Evolutionary conservation across 2,329 filamentous ascomycete genomes (phyloP).

Genomic region (Diplodia sapinea): DNA sequence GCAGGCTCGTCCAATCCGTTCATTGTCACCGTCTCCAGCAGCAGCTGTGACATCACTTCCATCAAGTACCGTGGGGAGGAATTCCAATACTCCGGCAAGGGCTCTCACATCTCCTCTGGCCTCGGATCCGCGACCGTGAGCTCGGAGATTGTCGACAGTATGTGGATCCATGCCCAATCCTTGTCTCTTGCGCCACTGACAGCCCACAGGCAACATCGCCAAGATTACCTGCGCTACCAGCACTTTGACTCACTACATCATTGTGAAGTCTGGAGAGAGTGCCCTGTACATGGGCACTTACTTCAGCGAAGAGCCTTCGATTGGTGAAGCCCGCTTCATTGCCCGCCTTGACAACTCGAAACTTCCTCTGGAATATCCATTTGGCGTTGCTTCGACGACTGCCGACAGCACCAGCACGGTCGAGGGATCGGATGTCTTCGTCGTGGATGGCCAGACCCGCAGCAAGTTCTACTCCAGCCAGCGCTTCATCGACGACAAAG

Average conservation of each 20-base stretch:
- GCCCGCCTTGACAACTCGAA: slow-evolving; percentile 60
- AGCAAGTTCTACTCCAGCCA: slow-evolving; percentile 74
- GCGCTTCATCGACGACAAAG: slow-evolving; percentile 71
- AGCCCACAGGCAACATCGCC: slow-evolving; percentile 53
- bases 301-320: slow-evolving; percentile 55
- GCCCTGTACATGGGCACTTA: slow-evolving; percentile 63
- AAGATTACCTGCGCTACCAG: slow-evolving; percentile 66
- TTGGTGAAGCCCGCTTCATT: slow-evolving; percentile 67
- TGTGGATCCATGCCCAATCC: slow-evolving; percentile 16
- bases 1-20: slow-evolving; percentile 43
- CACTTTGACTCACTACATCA: slow-evolving; percentile 68
- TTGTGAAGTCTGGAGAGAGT: slow-evolving; percentile 64
- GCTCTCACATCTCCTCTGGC: slow-evolving; percentile 65
- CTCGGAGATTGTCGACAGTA: slow-evolving; percentile 44
- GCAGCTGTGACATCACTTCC: slow-evolving; percentile 68
- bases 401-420: slow-evolving; percentile 56
- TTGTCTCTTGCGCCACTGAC: neutral
- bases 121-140: slow-evolving; percentile 64
- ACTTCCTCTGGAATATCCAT: slow-evolving; percentile 47
- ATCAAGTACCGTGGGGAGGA: slow-evolving; percentile 66
- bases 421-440: slow-evolving; percentile 60
- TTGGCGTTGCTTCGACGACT: slow-evolving; percentile 60
- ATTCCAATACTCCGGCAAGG: slow-evolving; percentile 60
- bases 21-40: slow-evolving; percentile 46
- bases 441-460: slow-evolving; percentile 67